Percentiles rank a stretch among this genome's conserved stretches.
Conservation (phyloP, 176 grass and related monocot species). For the Triticum turgidum region DNA sequence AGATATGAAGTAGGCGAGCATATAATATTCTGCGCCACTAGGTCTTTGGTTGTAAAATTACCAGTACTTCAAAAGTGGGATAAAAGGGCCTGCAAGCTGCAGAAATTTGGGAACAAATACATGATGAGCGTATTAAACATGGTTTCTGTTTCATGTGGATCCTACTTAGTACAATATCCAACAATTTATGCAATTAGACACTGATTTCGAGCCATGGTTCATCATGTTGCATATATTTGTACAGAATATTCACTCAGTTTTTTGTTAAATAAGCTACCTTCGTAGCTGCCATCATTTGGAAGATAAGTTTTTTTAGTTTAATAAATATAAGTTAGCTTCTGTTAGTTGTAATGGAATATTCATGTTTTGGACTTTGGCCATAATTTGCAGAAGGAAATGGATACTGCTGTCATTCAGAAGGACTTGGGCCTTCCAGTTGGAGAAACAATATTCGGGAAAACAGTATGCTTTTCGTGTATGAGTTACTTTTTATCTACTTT, state of each 20-base stretch:
- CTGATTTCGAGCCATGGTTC: background rate
- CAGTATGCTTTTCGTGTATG: conserved; percentile 51
- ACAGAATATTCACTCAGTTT: background rate
- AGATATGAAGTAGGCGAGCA: conserved; percentile 21
- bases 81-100: background rate
- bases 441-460: conserved; percentile 89
- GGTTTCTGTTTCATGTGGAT: background rate
- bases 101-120: background rate
- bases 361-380: conserved; percentile 18
- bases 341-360: background rate
- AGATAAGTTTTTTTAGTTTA: conserved; percentile 10
- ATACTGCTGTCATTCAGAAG: conserved; percentile 56
- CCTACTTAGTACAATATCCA: background rate
- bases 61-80: background rate
- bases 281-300: conserved; percentile 6
- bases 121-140: background rate
- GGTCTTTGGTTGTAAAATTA: background rate
- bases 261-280: background rate
- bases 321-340: background rate
- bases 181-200: background rate
- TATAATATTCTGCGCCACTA: conserved; percentile 1
- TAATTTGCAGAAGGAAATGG: conserved; percentile 86
- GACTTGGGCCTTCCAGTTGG: conserved; percentile 70
- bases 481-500: conserved; percentile 17
- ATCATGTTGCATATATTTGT: background rate